Base-by-base conservation (phyloP, 371 early-diverging fungal species). In the Mortierella sp. region DNA sequence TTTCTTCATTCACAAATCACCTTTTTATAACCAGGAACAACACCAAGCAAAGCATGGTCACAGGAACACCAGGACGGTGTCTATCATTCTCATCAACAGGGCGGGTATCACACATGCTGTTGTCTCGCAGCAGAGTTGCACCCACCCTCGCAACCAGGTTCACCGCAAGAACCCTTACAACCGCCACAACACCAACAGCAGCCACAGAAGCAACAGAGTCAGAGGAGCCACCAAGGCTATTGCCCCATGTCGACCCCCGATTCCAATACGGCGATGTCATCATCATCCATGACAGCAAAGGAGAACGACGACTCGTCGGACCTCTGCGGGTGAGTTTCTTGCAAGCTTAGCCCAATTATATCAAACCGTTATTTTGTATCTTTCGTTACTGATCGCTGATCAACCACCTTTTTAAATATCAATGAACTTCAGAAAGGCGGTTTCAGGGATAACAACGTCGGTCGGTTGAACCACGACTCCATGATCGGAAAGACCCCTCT, bases 401-500 rank as follows among this genome's bases (percentile, higher is more conserved):
- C 35, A 35, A 35, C 35, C 35, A 6, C 24, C 32, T n/a, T 43
- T 4, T 71, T 71, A 10, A 21, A 18, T n/a, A 51, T 72, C 2
- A 10, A 4, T 77, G 10, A 29, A 27, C 24, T 27, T 4, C 32
- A 82, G 86, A 54, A 74, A 72, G 86, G 86, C 0, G 56, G 51
- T 2, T 72, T 32, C 16, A 70, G 75, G 24, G 87, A 87, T 46
- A 77, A 70, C 44, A 83, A 84, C 41, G 78, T 88, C 8, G 95
- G 94, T 6, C 78, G 80, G 0, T 79, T 95, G 56, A 71, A 58
- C 18, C 95, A 94, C 75, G 79, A 71, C 11, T 78, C 87, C 18
- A 89, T 95, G 10, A 88, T 95, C 43, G 94, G 93, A 8, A 72
- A 79, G 48, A 60, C 71, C 18, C 88, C 93, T 3, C 88, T 94